Evolutionary conservation across 1,284 basidiomycete species (phyloP).

Genomic region (Rhodotorula sp.): DNA sequence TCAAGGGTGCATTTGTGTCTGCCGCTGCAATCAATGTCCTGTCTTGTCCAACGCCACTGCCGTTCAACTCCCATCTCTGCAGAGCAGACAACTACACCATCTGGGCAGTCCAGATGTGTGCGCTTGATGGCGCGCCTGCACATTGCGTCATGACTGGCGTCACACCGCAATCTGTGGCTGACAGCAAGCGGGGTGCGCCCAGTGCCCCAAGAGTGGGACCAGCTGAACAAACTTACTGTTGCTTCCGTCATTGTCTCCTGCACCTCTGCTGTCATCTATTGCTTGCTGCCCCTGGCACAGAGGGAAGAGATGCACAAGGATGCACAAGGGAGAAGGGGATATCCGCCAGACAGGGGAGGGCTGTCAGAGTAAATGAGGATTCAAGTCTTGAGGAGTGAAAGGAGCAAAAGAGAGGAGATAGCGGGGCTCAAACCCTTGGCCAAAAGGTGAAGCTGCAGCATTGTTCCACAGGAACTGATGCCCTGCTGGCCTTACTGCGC

Average conservation of each 20-base stretch:
- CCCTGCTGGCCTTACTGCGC: too few relatives aligned
- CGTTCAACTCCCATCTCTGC: conserved; percentile 3
- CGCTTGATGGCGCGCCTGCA: not conserved
- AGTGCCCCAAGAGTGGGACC: not conserved
- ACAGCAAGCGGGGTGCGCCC: not conserved
- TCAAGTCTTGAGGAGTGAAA: too few relatives aligned
- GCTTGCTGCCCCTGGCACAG: too few relatives aligned
- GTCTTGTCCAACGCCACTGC: not conserved
- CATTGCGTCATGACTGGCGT: not conserved
- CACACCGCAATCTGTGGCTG: too few relatives aligned
- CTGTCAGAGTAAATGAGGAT: too few relatives aligned
- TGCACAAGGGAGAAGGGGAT: not conserved
- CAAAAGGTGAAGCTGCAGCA: too few relatives aligned
- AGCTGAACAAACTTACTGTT: not conserved
- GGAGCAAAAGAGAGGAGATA: too few relatives aligned
- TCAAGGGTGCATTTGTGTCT: too few relatives aligned
- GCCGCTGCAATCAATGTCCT: not conserved
- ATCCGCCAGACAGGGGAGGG: too few relatives aligned
- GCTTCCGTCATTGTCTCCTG: conserved; percentile 1
- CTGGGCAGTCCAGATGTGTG: conserved; percentile 4
- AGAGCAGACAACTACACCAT: conserved; percentile 2
- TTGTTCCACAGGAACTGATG: too few relatives aligned
- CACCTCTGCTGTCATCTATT: not conserved
- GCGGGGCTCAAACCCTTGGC: too few relatives aligned
- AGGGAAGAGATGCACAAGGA: not conserved